A percentile compares a stretch with the other conserved stretches of the same genome.
phyloP scores from a whole-genome alignment of 257 asterid genomes.

The Nicotiana otophora region DNA sequence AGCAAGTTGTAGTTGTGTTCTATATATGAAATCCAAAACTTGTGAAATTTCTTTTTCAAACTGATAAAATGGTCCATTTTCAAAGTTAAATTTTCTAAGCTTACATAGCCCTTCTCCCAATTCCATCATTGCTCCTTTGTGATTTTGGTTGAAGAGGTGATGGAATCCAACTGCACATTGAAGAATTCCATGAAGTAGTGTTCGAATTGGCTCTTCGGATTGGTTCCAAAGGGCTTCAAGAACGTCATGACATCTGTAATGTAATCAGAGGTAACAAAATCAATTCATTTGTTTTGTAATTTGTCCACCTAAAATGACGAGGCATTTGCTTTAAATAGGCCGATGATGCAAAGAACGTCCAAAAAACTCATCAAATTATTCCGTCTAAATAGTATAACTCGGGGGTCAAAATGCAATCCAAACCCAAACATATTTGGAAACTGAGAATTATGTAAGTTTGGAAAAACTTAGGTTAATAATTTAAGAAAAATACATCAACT shows the following conservation, averaged over 20 bases:
- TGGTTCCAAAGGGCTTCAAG: conserved; percentile 65
- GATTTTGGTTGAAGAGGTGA: conserved; percentile 87
- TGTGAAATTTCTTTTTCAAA: conserved; percentile 69
- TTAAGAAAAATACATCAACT: neutral
- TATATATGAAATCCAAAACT: conserved; percentile 67
- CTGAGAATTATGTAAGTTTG: neutral
- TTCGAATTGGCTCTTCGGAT: conserved; percentile 58
- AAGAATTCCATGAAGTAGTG: conserved; percentile 62
- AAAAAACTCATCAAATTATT: too few relatives aligned
- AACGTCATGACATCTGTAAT: conserved; percentile 76
- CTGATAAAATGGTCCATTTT: conserved; percentile 63
- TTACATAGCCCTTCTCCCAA: conserved; percentile 87
- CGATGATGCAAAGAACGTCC: neutral
- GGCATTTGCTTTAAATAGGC: neutral
- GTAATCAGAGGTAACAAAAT: neutral
- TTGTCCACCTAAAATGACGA: too few relatives aligned
- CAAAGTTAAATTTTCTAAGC: conserved; percentile 68
- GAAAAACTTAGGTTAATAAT: neutral
- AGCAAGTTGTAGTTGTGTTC: conserved; percentile 71
- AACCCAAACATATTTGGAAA: neutral
- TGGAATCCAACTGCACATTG: conserved; percentile 88
- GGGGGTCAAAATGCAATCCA: neutral
- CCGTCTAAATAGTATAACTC: neutral
- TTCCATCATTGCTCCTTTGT: conserved; percentile 93
- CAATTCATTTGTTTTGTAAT: neutral